phyloP scores from a whole-genome alignment of 805 yeast genomes.

The Scheffersomyces ergatensis region DNA sequence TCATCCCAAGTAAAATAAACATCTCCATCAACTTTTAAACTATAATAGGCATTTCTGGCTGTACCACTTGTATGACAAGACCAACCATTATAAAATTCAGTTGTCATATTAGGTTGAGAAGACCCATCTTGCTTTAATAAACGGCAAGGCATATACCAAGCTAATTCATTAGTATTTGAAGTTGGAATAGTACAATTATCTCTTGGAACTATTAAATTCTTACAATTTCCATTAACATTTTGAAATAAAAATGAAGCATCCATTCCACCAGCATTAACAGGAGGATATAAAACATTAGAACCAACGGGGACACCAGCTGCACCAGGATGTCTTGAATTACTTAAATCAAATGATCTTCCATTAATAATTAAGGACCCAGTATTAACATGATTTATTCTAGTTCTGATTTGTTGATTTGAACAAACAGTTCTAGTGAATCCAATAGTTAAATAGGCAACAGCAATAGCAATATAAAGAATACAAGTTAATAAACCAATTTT shows the following conservation, averaged over 20 bases:
- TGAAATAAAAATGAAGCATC: slow-evolving; percentile 86
- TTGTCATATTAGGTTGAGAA: slow-evolving; percentile 59
- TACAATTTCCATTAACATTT: slow-evolving; percentile 90
- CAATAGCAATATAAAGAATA: slow-evolving; percentile 68
- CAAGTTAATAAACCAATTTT: slow-evolving; percentile 82
- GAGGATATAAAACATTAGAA: slow-evolving; percentile 77
- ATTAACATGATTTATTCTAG: slow-evolving; percentile 59
- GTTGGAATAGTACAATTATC: slow-evolving; percentile 70
- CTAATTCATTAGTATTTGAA: slow-evolving; percentile 53
- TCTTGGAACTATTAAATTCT: slow-evolving; percentile 69
- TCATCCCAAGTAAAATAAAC: slow-evolving; percentile 92
- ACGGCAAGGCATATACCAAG: slow-evolving; percentile 97
- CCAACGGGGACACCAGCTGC: slow-evolving; percentile 76
- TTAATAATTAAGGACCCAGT: slow-evolving; percentile 68
- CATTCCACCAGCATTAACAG: slow-evolving; percentile 80
- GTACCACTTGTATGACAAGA: slow-evolving; percentile 80
- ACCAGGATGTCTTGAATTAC: slow-evolving; percentile 71
- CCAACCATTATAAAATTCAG: slow-evolving; percentile 73
- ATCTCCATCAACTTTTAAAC: slow-evolving; percentile 60
- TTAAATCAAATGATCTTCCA: slow-evolving; percentile 76
- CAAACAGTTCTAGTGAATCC: slow-evolving; percentile 90
- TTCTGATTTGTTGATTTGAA: slow-evolving; percentile 38
- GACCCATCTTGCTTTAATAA: slow-evolving; percentile 69
- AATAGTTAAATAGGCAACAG: slow-evolving; percentile 84
- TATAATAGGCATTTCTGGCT: slow-evolving; percentile 70